These are phyloP conservation scores for Arthrinium phaeospermum DNA, from an alignment of 2,329 filamentous ascomycete genomes.

Conservation along the genomic window DNA sequence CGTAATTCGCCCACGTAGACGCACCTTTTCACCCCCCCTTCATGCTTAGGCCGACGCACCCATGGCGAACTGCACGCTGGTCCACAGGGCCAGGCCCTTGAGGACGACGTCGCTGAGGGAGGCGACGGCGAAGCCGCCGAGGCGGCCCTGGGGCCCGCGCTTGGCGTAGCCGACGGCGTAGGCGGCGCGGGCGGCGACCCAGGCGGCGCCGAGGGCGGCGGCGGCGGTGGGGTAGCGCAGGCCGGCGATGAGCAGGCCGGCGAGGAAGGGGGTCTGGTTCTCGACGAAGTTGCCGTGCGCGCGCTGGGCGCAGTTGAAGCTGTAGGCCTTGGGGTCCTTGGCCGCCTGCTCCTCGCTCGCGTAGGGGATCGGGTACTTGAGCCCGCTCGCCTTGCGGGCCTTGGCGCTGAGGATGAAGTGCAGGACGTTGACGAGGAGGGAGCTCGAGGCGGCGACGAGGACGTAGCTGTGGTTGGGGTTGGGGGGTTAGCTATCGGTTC, in stretches of 20 bases:
- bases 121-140: conserved; percentile 43
- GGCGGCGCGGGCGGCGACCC: conserved; percentile 56
- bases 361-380: conserved; percentile 64
- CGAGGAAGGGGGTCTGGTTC: conserved; percentile 60
- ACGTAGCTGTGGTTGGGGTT: conserved; percentile 58
- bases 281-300: conserved; percentile 69
- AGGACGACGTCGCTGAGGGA: conserved; percentile 45
- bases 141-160: conserved; percentile 52
- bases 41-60: conserved; percentile 31
- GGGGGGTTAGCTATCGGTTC: neutral
- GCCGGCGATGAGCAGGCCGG: conserved; percentile 60
- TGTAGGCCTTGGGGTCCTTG: conserved; percentile 58
- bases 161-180: conserved; percentile 63
- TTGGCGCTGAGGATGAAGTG: conserved; percentile 54
- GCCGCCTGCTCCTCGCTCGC: conserved; percentile 58
- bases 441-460: conserved; percentile 60
- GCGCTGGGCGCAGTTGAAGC: conserved; percentile 68
- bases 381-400: conserved; percentile 57
- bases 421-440: conserved; percentile 62
- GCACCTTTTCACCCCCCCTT: too few species aligned
- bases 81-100: conserved; percentile 51
- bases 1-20: neutral
- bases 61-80: conserved; percentile 45
- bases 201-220: conserved; percentile 56
- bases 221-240: conserved; percentile 57